phyloP scores from a whole-genome alignment of 768 basidiomycete genomes.

The Heimioporus sp. region DNA sequence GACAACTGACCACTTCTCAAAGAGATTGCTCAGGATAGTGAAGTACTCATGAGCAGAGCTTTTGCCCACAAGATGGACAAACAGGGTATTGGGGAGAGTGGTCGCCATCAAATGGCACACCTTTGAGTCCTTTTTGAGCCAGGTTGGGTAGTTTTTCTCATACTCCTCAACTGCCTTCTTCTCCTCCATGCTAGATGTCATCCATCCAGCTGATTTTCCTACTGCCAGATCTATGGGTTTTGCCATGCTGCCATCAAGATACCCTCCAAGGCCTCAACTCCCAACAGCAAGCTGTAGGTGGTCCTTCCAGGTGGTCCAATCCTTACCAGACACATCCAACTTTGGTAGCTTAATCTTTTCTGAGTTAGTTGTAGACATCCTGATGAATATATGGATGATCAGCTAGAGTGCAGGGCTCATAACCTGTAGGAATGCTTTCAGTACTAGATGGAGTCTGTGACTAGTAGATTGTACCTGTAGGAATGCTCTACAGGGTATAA shows the following conservation, averaged over 20 bases:
- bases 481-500: too few species aligned
- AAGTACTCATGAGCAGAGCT: slow-evolving; percentile 22
- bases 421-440: too few species aligned
- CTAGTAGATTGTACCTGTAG: too few species aligned
- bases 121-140: slow-evolving; percentile 24
- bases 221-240: too few species aligned
- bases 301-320: not conserved
- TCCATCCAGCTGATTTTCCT: too few species aligned
- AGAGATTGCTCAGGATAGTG: not conserved
- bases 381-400: not conserved
- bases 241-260: too few species aligned
- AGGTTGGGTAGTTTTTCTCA: not conserved
- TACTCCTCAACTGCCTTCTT: not conserved
- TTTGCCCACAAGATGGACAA: not conserved
- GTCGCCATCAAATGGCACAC: slow-evolving; percentile 13
- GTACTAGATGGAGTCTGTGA: too few species aligned
- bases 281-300: too few species aligned
- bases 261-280: too few species aligned
- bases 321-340: slow-evolving; percentile 7
- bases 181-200: too few species aligned
- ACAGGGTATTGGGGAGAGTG: too few species aligned
- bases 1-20: not conserved
- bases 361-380: not conserved
- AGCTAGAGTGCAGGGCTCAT: not conserved
- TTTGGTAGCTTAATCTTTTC: not conserved